Evolutionary conservation across 805 yeast species (phyloP).

Genomic region (Yarrowia sp.): DNA sequence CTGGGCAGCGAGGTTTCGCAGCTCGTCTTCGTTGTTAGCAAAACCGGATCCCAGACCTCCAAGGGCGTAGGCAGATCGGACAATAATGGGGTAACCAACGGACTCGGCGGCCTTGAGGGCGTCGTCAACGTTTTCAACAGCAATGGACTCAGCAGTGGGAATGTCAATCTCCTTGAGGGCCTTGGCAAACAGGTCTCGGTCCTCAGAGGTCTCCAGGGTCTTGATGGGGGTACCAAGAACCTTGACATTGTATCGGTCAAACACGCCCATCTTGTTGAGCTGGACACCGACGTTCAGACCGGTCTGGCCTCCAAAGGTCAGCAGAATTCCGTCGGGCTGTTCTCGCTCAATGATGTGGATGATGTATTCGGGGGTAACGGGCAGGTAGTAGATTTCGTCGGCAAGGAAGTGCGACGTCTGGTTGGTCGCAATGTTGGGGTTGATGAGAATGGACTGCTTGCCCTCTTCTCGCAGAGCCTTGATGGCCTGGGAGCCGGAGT

Average conservation of each 20-base stretch:
- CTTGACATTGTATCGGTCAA: conserved; percentile 87
- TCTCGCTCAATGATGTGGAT: conserved; percentile 95
- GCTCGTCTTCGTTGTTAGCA: conserved; percentile 82
- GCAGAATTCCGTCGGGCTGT: conserved; percentile 92
- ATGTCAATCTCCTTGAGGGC: conserved; percentile 94
- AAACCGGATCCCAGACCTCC: conserved; percentile 99
- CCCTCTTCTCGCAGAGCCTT: conserved; percentile 92
- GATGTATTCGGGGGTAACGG: conserved; percentile 96
- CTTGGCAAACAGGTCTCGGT: conserved; percentile 93
- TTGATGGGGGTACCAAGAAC: conserved; percentile 97
- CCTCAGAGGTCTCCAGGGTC: conserved; percentile 96
- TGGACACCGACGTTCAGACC: conserved; percentile 95
- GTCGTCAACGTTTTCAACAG: conserved; percentile 91
- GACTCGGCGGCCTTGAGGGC: conserved; percentile 87
- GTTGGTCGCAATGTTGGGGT: conserved; percentile 96
- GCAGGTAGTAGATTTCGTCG: conserved; percentile 92
- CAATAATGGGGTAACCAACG: conserved; percentile 95
- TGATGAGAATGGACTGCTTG: conserved; percentile 82
- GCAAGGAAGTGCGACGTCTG: conserved; percentile 96
- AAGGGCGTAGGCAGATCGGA: conserved; percentile 94
- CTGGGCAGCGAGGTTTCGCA: conserved; percentile 86
- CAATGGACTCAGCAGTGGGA: conserved; percentile 96
- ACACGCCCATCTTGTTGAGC: conserved; percentile 92
- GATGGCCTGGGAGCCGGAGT: conserved; percentile 96
- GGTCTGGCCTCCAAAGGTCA: conserved; percentile 99